Base-by-base conservation (phyloP, 306 rosid genomes). In the Ormosia semicastrata region DNA sequence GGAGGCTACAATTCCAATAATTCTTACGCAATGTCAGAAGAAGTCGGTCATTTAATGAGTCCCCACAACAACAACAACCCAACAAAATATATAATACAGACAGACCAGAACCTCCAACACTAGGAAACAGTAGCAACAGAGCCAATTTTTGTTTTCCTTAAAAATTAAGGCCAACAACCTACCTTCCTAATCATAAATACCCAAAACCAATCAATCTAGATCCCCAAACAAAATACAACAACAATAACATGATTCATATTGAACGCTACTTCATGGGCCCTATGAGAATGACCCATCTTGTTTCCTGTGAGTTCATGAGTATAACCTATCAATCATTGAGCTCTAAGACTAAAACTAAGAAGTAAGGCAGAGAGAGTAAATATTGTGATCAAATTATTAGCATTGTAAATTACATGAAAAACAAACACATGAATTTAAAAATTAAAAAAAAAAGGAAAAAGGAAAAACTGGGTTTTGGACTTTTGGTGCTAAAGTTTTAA, bases 21-120 rank as follows among this genome's bases (percentile, higher is more conserved):
- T 79, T 79, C 65, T 77, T 39, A 18, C 63, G 37, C 66, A 66
- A 79, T 40, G 77, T 33, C 82, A 40, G 79, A 75, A 75, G 52
- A 57, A 82, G 74, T 37, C 75, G 29, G 82, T 33, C 63, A 52
- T 13, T 78, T 74, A 84, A 82, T 30, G 17, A 78, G 78, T 71
- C 72, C 86, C 71, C 88, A 66, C 85, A 81, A 65, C 79, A 39
- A 74, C 82, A 80, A 46, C 72, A 3, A 64, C 82, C 74, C 62
- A 71, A 58, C 40, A 24, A 78, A 67, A 53, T 66, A 6, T 8
- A 7, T 4, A 75, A 40, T 24, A 41, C 74, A 10, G 63, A 86
- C 11, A 71, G 44, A 75, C 63, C 74, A 78, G 29, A 83, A 60
- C 76, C 44, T 40, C 47, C 37, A 75, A 41, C n/a, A 12, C 15